phyloP scores from a whole-genome alignment of 306 rosid species.

The Argentina anserina region DNA sequence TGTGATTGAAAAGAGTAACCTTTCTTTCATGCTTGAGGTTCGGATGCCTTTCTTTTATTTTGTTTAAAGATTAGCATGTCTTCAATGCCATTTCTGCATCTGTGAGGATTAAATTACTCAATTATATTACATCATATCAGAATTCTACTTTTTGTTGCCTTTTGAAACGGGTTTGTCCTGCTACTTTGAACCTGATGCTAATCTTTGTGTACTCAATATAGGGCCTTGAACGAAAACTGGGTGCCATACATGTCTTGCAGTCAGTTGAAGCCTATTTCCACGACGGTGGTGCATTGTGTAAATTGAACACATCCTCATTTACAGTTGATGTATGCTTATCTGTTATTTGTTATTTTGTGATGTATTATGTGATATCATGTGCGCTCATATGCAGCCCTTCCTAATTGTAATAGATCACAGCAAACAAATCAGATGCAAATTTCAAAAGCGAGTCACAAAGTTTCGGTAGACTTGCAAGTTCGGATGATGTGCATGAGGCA shows the following conservation, averaged over 20 bases:
- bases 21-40: conserved; percentile 68
- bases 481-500: conserved; percentile 28
- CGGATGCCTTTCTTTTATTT: background rate
- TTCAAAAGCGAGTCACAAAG: conserved; percentile 41
- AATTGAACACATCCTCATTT: conserved; percentile 64
- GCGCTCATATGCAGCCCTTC: conserved; percentile 20
- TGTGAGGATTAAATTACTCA: background rate
- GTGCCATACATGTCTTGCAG: conserved; percentile 73
- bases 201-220: conserved; percentile 28
- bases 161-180: conserved; percentile 6
- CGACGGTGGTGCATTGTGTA: conserved; percentile 48
- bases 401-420: conserved; percentile 41
- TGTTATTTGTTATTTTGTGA: conserved; percentile 5
- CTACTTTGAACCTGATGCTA: conserved; percentile 17
- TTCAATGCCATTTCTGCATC: background rate
- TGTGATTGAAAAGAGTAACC: conserved; percentile 46
- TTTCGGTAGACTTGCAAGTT: conserved; percentile 25
- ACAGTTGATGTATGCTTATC: conserved; percentile 60
- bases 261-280: conserved; percentile 49
- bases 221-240: conserved; percentile 60
- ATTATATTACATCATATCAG: background rate
- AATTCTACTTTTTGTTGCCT: background rate
- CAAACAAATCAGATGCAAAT: conserved; percentile 51
- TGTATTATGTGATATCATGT: conserved; percentile 8
- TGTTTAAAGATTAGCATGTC: background rate